Base-by-base conservation (phyloP, 306 rosid genomes). In the Quercus gilva region DNA sequence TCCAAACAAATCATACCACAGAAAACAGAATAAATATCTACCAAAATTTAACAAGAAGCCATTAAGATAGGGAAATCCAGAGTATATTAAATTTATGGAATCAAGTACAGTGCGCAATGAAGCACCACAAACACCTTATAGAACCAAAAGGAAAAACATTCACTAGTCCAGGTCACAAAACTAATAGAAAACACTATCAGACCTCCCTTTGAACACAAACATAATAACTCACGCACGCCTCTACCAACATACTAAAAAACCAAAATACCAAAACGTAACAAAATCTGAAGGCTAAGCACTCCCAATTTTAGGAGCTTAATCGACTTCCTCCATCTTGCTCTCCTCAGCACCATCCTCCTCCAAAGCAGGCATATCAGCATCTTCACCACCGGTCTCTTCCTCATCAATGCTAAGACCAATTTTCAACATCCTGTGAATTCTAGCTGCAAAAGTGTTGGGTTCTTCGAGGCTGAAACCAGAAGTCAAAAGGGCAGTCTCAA, bases 321-420 rank as follows among this genome's bases (percentile, higher is more conserved):
- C 95, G 3, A 91, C 95, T 83, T 91, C 95, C 81, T 91, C 95
- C 95, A 91, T 91, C 78, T 85, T 91, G 89, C 95, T 91, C 82
- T 89, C 95, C 85, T 89, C 92, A 11, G 82, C 87, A 6, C 65
- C 88, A 9, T 86, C 91, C 26, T 91, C 95, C 78, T 91, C 92
- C 85, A 91, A 23, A 5, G 91, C 79, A 6, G 92, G 92, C 91
- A 91, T 87, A 13, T 91, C 91, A 4, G 73, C 88, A 85, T 91
- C 95, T 0, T 84, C 95, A 0, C 69, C 90, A 9, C 28, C 85
- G 73, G 71, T 31, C 29, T 87, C 91, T 0, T 84, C 92, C 45
- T 91, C 94, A 0, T 88, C 92, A 5, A 91, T 89, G 84, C 91
- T 87, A 0, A 91, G 87, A 64, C 96, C 96, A 37, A 91, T 69